Evolutionary conservation across 2,329 filamentous ascomycete species (phyloP), one percentile per base, ranked within the genome.

Genomic region (Tolypocladium inflatum): DNA sequence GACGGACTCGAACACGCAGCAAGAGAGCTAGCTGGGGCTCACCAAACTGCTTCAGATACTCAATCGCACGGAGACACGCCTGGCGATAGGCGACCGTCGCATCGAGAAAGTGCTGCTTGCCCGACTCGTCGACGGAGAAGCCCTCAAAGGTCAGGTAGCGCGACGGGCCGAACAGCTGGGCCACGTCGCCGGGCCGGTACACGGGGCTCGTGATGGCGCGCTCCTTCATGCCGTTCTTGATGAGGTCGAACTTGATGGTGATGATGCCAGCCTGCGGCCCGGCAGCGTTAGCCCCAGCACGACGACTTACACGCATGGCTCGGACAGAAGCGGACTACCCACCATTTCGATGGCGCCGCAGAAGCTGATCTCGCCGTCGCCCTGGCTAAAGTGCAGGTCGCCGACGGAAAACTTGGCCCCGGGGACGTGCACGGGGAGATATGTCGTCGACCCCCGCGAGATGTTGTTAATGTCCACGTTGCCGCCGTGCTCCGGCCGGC

Each of bases 401-500:
- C 92, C 92, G 0, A 96, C 92, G 50, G 84, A 89, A 73, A 96
- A 96, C 68, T 95, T 95, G 51, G 91, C 92, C 0, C 92, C 92
- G 0, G 80, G 74, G 5, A 97, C 90, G 66, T 96, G 91, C 0
- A 97, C 88, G 0, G 92, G 92, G 0, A 96, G 80, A 69, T 91
- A 96, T 0, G 95, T 89, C 68, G 92, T 93, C 59, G 81, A 87
- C 2, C 90, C 90, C 8, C 90, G 78, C 1, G 83, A 88, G 37
- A 95, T 78, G 66, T 94, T 94, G 76, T 95, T 95, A 72, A 95
- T 94, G 64, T 96, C 91, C 68, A 90, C 94, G 67, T 96, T 96
- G 0, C 91, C 92, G 17, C 92, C 92, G 65, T 95, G 89, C 66
- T 95, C 91, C 0, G 91, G 90, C 0, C 91, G 78, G 2, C 91